Evolutionary conservation across 257 asterid species (phyloP).

Genomic region (Penstemon davidsonii): DNA sequence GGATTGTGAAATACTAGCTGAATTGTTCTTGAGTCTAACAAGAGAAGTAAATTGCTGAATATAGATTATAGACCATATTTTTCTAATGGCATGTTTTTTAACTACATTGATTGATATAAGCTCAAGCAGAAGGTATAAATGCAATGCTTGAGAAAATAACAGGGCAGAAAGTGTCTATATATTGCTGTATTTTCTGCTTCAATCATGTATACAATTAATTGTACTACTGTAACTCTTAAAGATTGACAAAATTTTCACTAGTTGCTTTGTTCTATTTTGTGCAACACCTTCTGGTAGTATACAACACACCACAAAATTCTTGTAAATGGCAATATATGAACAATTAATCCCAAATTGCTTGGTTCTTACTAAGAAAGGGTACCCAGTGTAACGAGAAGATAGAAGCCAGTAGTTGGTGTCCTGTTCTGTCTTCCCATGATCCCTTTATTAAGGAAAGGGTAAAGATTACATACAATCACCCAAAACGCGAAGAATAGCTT

Average conservation of each 20-base stretch:
- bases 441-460: slow-evolving; percentile 90
- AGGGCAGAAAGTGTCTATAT: slow-evolving; percentile 25
- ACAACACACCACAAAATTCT: slow-evolving; percentile 20
- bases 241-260: slow-evolving; percentile 33
- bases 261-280: slow-evolving; percentile 37
- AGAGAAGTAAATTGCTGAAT: too few relatives aligned
- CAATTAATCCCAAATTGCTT: slow-evolving; percentile 82
- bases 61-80: too few relatives aligned
- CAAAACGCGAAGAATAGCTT: slow-evolving; percentile 91
- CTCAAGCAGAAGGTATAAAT: slow-evolving; percentile 17
- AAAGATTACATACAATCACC: slow-evolving; percentile 80
- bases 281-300: slow-evolving; percentile 26
- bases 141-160: slow-evolving; percentile 29
- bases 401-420: slow-evolving; percentile 94
- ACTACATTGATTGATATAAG: too few relatives aligned
- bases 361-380: slow-evolving; percentile 64
- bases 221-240: slow-evolving; percentile 27
- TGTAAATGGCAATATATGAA: slow-evolving; percentile 34
- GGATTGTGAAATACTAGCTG: too few relatives aligned
- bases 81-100: too few relatives aligned
- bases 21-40: too few relatives aligned
- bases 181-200: slow-evolving; percentile 24
- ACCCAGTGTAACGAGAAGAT: slow-evolving; percentile 89
- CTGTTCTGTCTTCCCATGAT: slow-evolving; percentile 87
- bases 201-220: slow-evolving; percentile 31